Evolutionary conservation across 192 early-diverging fungal genomes (phyloP).

Genomic region (Phycomyces blakesleeanus): DNA sequence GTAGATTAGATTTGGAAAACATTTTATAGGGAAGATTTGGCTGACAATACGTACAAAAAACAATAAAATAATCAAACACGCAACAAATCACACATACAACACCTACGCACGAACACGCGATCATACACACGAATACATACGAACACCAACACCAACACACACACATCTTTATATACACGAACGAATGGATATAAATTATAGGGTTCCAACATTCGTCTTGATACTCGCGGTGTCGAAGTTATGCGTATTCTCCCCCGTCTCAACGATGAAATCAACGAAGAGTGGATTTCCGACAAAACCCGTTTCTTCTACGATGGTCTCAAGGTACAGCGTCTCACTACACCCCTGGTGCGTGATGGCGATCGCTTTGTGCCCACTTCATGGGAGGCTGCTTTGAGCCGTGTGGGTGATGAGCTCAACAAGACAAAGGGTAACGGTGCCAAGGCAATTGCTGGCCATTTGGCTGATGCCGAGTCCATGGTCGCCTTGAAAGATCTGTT

Average conservation of each 20-base stretch:
- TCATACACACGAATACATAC: too few species aligned
- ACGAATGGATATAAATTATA: too few species aligned
- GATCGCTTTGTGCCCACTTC: constrained; percentile 77
- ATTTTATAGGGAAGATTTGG: background rate
- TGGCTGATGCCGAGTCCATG: constrained; percentile 91
- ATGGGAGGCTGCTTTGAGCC: constrained; percentile 82
- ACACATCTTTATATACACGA: too few species aligned
- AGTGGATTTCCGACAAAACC: constrained; percentile 99
- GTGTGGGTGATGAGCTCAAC: constrained; percentile 63
- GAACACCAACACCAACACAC: too few species aligned
- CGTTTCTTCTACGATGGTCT: constrained; percentile 93
- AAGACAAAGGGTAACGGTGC: constrained; percentile 59
- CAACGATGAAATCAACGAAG: constrained; percentile 98
- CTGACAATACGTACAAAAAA: background rate
- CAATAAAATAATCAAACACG: too few species aligned
- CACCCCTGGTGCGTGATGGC: constrained; percentile 81
- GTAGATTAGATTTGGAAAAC: too few species aligned
- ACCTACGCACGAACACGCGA: too few species aligned
- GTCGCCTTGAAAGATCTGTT: constrained; percentile 95
- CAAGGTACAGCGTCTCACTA: constrained; percentile 92
- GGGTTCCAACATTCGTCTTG: constrained; percentile 93
- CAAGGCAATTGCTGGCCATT: constrained; percentile 84
- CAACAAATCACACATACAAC: too few species aligned
- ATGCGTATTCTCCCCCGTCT: constrained; percentile 93
- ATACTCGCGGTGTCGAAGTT: constrained; percentile 93